phyloP scores from a whole-genome alignment of 768 basidiomycete genomes.

The Sarcodon aspratus region DNA sequence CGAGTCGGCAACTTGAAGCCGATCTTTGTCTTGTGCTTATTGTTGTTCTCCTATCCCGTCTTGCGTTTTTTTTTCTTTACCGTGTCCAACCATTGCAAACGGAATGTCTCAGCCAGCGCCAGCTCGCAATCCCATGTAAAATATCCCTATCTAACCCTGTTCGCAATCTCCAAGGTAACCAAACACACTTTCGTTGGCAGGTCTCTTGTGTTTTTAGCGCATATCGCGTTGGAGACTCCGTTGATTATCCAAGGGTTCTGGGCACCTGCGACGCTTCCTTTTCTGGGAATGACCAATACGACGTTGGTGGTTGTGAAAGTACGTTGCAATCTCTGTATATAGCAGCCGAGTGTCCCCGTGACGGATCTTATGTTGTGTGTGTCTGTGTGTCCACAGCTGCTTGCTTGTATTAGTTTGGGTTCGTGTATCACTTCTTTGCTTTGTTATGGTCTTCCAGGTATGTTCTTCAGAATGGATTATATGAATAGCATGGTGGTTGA shows the following conservation, averaged over 20 bases:
- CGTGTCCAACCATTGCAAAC: neutral
- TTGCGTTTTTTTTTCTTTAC: neutral
- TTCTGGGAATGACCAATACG: conserved; percentile 77
- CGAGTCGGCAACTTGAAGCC: no score
- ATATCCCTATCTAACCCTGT: no score
- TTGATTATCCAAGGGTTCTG: conserved; percentile 68
- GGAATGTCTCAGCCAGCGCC: neutral
- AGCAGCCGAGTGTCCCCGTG: neutral
- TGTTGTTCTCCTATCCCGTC: neutral
- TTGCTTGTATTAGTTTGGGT: conserved; percentile 48
- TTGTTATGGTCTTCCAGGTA: conserved; percentile 65
- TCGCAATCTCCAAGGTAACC: no score
- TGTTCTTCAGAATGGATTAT: conserved; percentile 10
- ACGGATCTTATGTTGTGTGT: neutral
- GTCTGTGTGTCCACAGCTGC: conserved; percentile 35
- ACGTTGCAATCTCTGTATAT: conserved; percentile 5
- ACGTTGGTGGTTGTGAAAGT: conserved; percentile 69
- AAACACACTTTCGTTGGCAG: conserved; percentile 18
- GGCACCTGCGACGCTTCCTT: conserved; percentile 52
- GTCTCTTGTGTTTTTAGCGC: conserved; percentile 63
- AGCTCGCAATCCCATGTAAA: no score
- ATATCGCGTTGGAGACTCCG: conserved; percentile 71
- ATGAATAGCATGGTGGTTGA: neutral
- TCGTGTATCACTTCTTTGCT: conserved; percentile 53
- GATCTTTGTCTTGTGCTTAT: neutral